Percentiles rank a stretch among this genome's conserved stretches.
Evolutionary conservation across 768 basidiomycete genomes (phyloP).

Genomic region (Fomitopsis serialis): DNA sequence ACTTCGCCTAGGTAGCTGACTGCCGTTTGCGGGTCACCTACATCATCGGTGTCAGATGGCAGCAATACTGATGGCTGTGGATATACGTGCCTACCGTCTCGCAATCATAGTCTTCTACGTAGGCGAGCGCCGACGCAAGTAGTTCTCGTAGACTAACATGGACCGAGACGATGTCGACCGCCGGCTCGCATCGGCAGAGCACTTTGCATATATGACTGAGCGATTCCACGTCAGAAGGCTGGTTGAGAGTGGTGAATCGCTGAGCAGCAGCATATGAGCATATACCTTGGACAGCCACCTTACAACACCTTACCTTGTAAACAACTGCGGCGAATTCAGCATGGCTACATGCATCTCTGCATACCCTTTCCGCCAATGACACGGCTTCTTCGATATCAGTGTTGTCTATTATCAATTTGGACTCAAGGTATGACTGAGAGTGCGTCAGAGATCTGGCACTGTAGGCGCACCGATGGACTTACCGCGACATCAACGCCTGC

Average conservation of each 20-base stretch:
- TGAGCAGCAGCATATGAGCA: slow-evolving; percentile 21
- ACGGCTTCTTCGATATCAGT: slow-evolving; percentile 30
- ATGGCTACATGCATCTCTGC: slow-evolving; percentile 54
- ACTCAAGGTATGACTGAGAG: slow-evolving; percentile 50
- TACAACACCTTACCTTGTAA: slow-evolving; percentile 41
- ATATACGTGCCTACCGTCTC: slow-evolving; percentile 65
- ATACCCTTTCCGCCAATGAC: slow-evolving; percentile 34
- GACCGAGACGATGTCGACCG: slow-evolving; percentile 65
- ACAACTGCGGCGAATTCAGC: slow-evolving; percentile 50
- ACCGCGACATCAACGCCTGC: slow-evolving; percentile 56
- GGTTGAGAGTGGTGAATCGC: slow-evolving; percentile 53
- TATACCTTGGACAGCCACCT: neutral
- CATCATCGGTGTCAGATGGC: neutral
- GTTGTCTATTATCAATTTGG: slow-evolving; percentile 49
- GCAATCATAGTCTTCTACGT: slow-evolving; percentile 72
- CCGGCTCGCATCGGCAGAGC: slow-evolving; percentile 51
- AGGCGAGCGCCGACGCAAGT: slow-evolving; percentile 53
- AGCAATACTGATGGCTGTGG: neutral
- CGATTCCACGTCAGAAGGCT: slow-evolving; percentile 57
- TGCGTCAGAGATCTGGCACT: neutral
- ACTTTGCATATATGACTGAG: slow-evolving; percentile 67
- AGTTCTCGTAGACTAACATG: slow-evolving; percentile 62
- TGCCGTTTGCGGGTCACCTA: slow-evolving; percentile 82
- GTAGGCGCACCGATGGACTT: slow-evolving; percentile 8
- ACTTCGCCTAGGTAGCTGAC: slow-evolving; percentile 73